Percentiles rank a stretch among this genome's conserved stretches.
Conservation (phyloP, 345 rosid species). For the Nasturtium officinale region DNA sequence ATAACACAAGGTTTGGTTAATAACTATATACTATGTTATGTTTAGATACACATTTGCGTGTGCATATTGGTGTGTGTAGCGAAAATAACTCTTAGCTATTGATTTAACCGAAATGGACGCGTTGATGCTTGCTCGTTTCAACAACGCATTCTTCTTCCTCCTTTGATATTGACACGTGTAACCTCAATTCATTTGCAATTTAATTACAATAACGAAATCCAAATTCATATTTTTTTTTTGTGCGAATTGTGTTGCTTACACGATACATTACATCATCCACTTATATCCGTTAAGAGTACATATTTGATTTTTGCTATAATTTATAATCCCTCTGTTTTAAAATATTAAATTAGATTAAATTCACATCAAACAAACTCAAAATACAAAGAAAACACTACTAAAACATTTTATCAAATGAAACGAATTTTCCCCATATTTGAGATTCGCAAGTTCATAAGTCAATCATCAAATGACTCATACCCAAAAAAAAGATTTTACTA, state of each 20-base stretch:
- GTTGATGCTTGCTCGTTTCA: conserved; percentile 29
- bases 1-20: conserved; percentile 2
- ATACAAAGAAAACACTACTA: not conserved
- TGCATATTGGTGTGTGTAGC: conserved; percentile 5
- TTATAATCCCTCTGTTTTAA: too few species aligned
- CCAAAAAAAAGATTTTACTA: too few species aligned
- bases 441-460: not conserved
- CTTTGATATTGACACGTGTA: conserved; percentile 25
- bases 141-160: conserved; percentile 34
- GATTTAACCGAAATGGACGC: conserved; percentile 42
- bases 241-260: too few species aligned
- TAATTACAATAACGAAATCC: too few species aligned
- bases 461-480: not conserved
- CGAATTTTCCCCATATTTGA: not conserved
- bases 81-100: conserved; percentile 33
- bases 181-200: not conserved
- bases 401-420: not conserved
- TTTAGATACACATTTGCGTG: conserved; percentile 15
- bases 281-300: not conserved
- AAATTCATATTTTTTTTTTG: too few species aligned
- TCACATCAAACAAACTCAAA: too few species aligned
- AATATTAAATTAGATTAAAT: too few species aligned
- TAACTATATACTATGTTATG: conserved; percentile 19
- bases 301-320: too few species aligned
- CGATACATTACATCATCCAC: not conserved